These are phyloP conservation scores for Colletotrichum sp. DNA, from an alignment of 2,329 filamentous ascomycete genomes.

Conservation along the genomic window DNA sequence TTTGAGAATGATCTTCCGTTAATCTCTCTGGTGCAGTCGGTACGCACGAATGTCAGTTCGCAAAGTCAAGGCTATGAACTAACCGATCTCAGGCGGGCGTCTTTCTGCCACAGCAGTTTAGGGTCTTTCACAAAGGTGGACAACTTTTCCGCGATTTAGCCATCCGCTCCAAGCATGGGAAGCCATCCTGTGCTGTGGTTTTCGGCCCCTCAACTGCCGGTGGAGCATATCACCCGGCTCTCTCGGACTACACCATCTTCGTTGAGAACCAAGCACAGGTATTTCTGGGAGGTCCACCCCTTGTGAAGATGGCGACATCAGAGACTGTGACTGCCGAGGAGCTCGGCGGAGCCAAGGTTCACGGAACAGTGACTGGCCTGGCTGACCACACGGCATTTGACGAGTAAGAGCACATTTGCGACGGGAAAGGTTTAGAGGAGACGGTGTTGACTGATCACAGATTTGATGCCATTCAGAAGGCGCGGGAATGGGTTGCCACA, in stretches of 20 bases:
- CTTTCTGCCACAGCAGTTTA: background rate
- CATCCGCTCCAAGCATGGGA: background rate
- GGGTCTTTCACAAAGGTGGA: background rate
- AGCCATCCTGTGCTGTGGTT: background rate
- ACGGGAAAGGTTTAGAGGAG: background rate
- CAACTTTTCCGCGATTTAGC: background rate
- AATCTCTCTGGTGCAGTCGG: background rate
- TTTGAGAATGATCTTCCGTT: background rate
- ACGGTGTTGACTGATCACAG: background rate
- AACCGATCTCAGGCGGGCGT: background rate
- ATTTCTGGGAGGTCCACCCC: background rate
- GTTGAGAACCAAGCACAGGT: background rate
- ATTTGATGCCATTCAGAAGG: background rate
- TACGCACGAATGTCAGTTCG: background rate
- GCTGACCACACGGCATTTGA: background rate
- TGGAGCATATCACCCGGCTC: background rate
- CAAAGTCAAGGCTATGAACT: fast-evolving
- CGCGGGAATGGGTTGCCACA: background rate
- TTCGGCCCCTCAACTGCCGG: background rate
- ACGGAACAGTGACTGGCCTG: background rate
- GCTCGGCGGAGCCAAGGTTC: background rate
- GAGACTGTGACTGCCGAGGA: background rate
- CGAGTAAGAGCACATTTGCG: background rate
- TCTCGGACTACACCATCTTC: background rate
- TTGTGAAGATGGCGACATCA: background rate